Conservation (phyloP, 2,329 filamentous ascomycete genomes). For the Orbilia ellipsospora region DNA sequence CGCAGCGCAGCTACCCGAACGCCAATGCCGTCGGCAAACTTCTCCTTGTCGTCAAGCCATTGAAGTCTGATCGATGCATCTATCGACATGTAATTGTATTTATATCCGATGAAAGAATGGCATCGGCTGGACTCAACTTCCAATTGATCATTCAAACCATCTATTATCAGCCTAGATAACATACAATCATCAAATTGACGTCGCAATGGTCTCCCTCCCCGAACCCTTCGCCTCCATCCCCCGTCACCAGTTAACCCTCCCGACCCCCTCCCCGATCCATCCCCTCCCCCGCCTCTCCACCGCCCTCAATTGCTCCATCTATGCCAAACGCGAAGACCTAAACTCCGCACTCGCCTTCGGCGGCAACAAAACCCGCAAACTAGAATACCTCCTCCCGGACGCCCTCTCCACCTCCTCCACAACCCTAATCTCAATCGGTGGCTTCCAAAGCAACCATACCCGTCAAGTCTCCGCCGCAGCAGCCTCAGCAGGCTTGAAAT, state of each 20-base stretch:
- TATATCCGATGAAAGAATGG: background rate
- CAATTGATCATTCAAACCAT: slow-evolving; percentile 3
- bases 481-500: slow-evolving; percentile 32
- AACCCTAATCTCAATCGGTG: slow-evolving; percentile 75
- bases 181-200: no score
- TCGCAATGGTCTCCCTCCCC: slow-evolving; percentile 66
- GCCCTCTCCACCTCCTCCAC: slow-evolving; percentile 69
- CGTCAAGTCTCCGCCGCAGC: slow-evolving; percentile 74
- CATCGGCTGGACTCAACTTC: slow-evolving; percentile 15
- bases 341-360: slow-evolving; percentile 75
- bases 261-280: slow-evolving; percentile 76
- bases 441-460: slow-evolving; percentile 77
- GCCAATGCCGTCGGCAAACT: slow-evolving; percentile 32
- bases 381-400: slow-evolving; percentile 76
- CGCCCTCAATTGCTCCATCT: slow-evolving; percentile 69
- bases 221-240: slow-evolving; percentile 74
- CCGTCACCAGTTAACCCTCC: slow-evolving; percentile 69
- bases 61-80: background rate
- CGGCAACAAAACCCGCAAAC: slow-evolving; percentile 76
- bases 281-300: slow-evolving; percentile 73
- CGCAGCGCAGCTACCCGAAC: slow-evolving; percentile 19
- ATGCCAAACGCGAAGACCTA: slow-evolving; percentile 78
- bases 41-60: background rate
- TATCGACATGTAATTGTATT: background rate
- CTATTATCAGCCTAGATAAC: no score